These are phyloP conservation scores for Forsythia viridissima DNA, from an alignment of 257 asterid genomes.

Conservation along the genomic window DNA sequence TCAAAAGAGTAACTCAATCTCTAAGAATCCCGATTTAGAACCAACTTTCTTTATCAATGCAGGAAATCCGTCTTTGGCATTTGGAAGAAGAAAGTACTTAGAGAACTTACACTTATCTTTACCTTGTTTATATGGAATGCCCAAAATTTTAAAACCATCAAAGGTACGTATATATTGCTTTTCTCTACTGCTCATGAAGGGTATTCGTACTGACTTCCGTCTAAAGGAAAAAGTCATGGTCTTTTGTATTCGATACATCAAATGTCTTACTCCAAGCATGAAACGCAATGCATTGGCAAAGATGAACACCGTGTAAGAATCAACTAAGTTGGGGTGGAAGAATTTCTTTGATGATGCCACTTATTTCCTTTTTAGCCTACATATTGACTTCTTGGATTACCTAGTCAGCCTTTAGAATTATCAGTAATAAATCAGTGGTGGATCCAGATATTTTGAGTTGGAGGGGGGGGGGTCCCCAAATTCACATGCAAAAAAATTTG, in stretches of 20 bases:
- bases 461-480: too few relatives aligned
- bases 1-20: neutral
- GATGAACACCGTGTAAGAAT: conserved; percentile 45
- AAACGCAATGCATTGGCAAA: conserved; percentile 52
- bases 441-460: too few relatives aligned
- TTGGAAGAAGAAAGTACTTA: conserved; percentile 50
- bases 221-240: conserved; percentile 41
- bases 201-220: conserved; percentile 39
- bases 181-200: conserved; percentile 54
- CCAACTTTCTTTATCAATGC: conserved; percentile 34
- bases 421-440: neutral
- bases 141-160: conserved; percentile 48
- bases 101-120: conserved; percentile 47
- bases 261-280: conserved; percentile 53
- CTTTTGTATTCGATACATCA: conserved; percentile 41
- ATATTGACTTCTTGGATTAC: conserved; percentile 42
- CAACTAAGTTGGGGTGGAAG: conserved; percentile 45
- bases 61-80: conserved; percentile 40
- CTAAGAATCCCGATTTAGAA: conserved; percentile 36
- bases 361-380: conserved; percentile 57
- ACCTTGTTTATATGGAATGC: conserved; percentile 46
- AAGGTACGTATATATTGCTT: conserved; percentile 39
- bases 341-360: conserved; percentile 48
- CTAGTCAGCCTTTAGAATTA: conserved; percentile 36
- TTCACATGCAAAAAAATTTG: too few relatives aligned